phyloP scores from a whole-genome alignment of 2,329 filamentous ascomycete species.

The Cyanodermella asteris region DNA sequence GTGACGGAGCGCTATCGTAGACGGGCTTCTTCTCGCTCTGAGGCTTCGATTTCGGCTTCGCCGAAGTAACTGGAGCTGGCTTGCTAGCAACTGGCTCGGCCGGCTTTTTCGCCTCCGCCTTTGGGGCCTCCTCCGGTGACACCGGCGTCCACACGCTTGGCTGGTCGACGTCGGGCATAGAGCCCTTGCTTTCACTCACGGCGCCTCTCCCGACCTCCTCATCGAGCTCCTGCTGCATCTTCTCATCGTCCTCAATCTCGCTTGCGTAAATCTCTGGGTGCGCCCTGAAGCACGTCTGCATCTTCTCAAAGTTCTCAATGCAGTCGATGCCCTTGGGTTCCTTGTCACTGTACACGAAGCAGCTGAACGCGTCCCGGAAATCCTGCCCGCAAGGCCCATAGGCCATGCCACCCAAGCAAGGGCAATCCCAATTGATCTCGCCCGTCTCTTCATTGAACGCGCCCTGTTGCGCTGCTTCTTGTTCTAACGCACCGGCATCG shows the following conservation, averaged over 20 bases:
- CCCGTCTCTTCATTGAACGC: slow-evolving; percentile 97
- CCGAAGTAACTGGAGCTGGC: too few species aligned
- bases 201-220: too few species aligned
- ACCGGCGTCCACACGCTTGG: too few species aligned
- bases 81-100: too few species aligned
- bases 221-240: slow-evolving; percentile 29
- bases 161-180: too few species aligned
- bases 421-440: slow-evolving; percentile 99
- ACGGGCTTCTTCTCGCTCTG: too few species aligned
- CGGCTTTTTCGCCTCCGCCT: too few species aligned
- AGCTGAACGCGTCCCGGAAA: slow-evolving; percentile 91
- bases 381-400: slow-evolving; percentile 86
- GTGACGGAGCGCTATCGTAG: too few species aligned
- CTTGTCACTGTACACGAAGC: slow-evolving; percentile 85
- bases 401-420: slow-evolving; percentile 92
- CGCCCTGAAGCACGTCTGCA: slow-evolving; percentile 91
- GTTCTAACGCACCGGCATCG: slow-evolving; percentile 45
- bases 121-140: too few species aligned
- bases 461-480: slow-evolving; percentile 67
- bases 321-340: slow-evolving; percentile 97
- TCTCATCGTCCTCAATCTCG: slow-evolving; percentile 62
- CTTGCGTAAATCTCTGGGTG: slow-evolving; percentile 86
- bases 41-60: too few species aligned
- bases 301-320: slow-evolving; percentile 90
- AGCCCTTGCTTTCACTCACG: too few species aligned